Evolutionary conservation across 1,139 yeast species (phyloP).

Genomic region (Kodamaea ohmeri): DNA sequence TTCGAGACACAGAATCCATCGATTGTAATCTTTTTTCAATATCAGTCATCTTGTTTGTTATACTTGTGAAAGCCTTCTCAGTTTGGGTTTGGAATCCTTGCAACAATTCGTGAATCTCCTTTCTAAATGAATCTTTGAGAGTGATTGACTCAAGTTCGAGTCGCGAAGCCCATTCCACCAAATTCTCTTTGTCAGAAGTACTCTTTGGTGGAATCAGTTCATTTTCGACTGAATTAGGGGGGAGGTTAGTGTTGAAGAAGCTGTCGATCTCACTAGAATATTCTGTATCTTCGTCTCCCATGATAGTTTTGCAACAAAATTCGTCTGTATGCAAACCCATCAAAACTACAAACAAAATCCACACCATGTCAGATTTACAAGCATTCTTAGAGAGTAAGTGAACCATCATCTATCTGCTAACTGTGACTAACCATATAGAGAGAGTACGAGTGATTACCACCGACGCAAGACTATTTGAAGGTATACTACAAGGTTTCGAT

Average conservation of each 20-base stretch:
- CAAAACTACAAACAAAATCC: conserved; percentile 6
- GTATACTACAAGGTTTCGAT: conserved; percentile 77
- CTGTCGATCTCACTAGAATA: conserved; percentile 22
- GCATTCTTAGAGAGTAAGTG: conserved; percentile 41
- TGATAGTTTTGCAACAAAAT: conserved; percentile 12
- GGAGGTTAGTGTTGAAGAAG: conserved; percentile 6
- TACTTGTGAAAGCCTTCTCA: not conserved
- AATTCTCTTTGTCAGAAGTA: conserved; percentile 5
- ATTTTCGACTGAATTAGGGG: not conserved
- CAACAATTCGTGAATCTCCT: conserved; percentile 2
- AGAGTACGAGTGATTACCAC: conserved; percentile 75
- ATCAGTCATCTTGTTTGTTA: not conserved
- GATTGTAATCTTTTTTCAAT: not conserved
- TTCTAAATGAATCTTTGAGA: conserved; percentile 20
- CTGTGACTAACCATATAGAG: conserved; percentile 39
- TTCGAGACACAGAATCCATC: too few relatives aligned
- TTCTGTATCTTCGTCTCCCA: conserved; percentile 18
- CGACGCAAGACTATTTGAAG: conserved; percentile 74
- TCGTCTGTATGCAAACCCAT: conserved; percentile 1
- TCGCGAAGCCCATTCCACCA: conserved; percentile 32
- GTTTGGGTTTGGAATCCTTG: not conserved
- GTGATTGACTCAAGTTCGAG: conserved; percentile 33
- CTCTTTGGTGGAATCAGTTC: not conserved
- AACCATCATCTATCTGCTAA: not conserved
- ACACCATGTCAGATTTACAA: conserved; percentile 35